Percentiles rank a stretch among this genome's conserved stretches.
Evolutionary conservation across 257 asterid genomes (phyloP).

Genomic region (Rehmannia glutinosa): DNA sequence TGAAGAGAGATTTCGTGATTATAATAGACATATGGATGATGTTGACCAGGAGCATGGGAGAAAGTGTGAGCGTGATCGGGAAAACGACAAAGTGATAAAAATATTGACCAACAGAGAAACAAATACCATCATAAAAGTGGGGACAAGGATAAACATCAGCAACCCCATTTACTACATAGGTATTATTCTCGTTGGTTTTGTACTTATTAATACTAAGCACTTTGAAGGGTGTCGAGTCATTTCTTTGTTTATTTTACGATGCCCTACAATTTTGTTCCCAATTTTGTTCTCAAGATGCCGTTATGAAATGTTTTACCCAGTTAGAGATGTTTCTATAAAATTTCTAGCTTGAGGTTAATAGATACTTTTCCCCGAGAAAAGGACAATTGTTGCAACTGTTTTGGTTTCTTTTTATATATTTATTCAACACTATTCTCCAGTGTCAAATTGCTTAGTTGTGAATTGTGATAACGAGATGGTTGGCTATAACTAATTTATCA

Average conservation of each 20-base stretch:
- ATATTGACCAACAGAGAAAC: constrained; percentile 48
- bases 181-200: constrained; percentile 16
- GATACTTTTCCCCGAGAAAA: neutral
- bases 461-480: neutral
- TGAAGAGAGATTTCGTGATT: constrained; percentile 44
- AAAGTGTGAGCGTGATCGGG: constrained; percentile 46
- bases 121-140: constrained; percentile 35
- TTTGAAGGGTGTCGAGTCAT: neutral
- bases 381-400: neutral
- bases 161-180: constrained; percentile 40
- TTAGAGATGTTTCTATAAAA: neutral
- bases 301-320: neutral
- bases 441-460: neutral
- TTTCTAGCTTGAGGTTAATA: neutral
- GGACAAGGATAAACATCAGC: constrained; percentile 42
- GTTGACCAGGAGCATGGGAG: constrained; percentile 46
- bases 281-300: neutral
- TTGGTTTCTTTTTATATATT: neutral
- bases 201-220: neutral
- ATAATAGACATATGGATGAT: constrained; percentile 33
- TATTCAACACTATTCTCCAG: neutral
- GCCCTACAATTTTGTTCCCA: neutral
- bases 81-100: constrained; percentile 44
- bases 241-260: constrained; percentile 5
- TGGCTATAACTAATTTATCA: neutral